Percentiles rank a stretch among this genome's conserved stretches.
These are phyloP conservation scores for Borovskyia barvae DNA, from an alignment of 208 protist species.

Conservation along the genomic window DNA sequence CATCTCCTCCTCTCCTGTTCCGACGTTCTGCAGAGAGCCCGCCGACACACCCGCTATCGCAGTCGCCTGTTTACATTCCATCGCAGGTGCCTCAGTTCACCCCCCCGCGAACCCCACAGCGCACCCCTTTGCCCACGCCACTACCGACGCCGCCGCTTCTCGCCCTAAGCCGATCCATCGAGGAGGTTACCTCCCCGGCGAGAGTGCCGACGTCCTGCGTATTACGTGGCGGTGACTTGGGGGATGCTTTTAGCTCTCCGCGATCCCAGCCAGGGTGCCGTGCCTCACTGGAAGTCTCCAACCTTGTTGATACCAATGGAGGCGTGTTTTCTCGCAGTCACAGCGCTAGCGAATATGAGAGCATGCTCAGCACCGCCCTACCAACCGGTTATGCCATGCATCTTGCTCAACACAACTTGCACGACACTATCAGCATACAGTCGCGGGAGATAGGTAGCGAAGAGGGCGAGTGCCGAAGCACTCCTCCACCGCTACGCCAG, in stretches of 20 bases:
- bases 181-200: no score
- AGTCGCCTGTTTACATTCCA: no score
- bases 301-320: neutral
- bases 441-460: conserved; percentile 4
- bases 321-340: conserved; percentile 10
- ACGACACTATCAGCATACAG: conserved; percentile 6
- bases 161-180: no score
- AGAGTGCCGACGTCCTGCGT: neutral
- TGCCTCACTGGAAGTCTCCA: conserved; percentile 7
- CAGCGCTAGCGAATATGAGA: conserved; percentile 16
- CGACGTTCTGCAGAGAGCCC: no score
- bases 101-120: no score
- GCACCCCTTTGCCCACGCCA: no score
- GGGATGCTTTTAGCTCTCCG: no score
- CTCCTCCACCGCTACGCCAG: neutral
- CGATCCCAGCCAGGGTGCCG: conserved; percentile 11
- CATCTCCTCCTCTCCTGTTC: no score
- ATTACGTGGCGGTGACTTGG: no score
- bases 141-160: no score
- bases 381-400: conserved; percentile 11
- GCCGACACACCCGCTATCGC: no score
- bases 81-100: no score
- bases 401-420: conserved; percentile 6
- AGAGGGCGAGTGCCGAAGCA: neutral
- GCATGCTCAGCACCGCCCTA: conserved; percentile 21